Percentiles rank a stretch among this genome's conserved stretches.
These are phyloP conservation scores for Hanseniaspora valbyensis DNA, from an alignment of 805 yeast species.

Conservation along the genomic window DNA sequence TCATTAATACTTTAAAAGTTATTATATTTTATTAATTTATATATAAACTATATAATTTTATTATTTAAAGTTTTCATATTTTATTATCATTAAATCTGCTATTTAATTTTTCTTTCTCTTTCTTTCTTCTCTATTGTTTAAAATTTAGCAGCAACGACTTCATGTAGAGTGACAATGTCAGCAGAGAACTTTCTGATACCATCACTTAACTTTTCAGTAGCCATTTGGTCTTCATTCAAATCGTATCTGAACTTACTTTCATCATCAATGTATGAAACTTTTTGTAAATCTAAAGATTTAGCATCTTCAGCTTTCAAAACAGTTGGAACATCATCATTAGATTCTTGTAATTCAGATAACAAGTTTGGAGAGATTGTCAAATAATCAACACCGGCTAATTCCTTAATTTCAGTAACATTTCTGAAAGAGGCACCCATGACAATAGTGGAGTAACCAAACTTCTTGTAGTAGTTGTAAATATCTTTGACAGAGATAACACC, in stretches of 20 bases:
- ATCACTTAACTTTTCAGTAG: constrained; percentile 92
- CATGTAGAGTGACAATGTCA: constrained; percentile 72
- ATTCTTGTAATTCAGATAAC: constrained; percentile 67
- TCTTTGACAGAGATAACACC: constrained; percentile 85
- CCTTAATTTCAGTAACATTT: constrained; percentile 88
- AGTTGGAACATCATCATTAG: constrained; percentile 69
- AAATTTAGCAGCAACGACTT: constrained; percentile 50
- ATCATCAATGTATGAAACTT: constrained; percentile 72
- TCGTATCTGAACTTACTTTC: constrained; percentile 84
- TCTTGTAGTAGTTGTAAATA: constrained; percentile 96
- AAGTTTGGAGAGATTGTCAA: constrained; percentile 89
- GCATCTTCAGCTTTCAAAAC: constrained; percentile 64
- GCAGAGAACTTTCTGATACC: constrained; percentile 97
- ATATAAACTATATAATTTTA: no score
- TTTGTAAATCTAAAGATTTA: constrained; percentile 38
- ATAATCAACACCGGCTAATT: constrained; percentile 93
- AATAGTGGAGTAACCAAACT: constrained; percentile 88
- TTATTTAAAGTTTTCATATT: no score
- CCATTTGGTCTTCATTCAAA: constrained; percentile 95
- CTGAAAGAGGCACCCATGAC: constrained; percentile 99
- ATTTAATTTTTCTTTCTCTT: no score
- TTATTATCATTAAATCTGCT: neutral
- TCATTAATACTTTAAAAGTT: no score
- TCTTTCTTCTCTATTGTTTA: neutral
- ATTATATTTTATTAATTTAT: no score